These are phyloP conservation scores for Irpex sp. DNA, from an alignment of 1,284 basidiomycete genomes.

Conservation along the genomic window DNA sequence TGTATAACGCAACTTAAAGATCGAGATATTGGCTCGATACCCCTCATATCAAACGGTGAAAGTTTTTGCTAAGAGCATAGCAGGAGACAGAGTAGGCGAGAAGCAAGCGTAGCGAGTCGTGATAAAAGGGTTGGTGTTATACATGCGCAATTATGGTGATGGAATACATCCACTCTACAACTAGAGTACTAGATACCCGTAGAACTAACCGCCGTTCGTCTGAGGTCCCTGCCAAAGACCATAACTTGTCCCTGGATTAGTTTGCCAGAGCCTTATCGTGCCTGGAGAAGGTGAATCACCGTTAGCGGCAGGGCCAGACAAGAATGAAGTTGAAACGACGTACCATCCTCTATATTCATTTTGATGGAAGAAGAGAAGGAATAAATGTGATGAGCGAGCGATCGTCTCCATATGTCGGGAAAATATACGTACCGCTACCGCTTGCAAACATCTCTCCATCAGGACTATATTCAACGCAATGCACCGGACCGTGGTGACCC, in stretches of 20 bases:
- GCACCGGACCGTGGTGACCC: slow-evolving; percentile 96
- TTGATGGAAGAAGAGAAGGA: slow-evolving; percentile 9
- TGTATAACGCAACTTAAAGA: too few relatives aligned
- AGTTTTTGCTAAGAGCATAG: too few relatives aligned
- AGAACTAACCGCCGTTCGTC: slow-evolving; percentile 41
- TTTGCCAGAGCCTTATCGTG: slow-evolving; percentile 96
- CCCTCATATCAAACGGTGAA: too few relatives aligned
- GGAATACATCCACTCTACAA: slow-evolving; percentile 1
- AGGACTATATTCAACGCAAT: slow-evolving; percentile 90
- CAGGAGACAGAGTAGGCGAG: neutral
- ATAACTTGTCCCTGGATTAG: slow-evolving; percentile 87
- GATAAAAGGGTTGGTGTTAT: neutral
- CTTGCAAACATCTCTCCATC: slow-evolving; percentile 99
- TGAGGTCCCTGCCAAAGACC: slow-evolving; percentile 82
- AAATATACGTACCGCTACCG: slow-evolving; percentile 73
- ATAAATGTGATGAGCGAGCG: slow-evolving; percentile 11
- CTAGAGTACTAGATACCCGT: slow-evolving; percentile 13
- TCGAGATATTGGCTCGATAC: too few relatives aligned
- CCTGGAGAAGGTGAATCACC: slow-evolving; percentile 35
- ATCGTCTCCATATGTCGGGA: neutral
- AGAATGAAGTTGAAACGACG: slow-evolving; percentile 20
- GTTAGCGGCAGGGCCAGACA: neutral
- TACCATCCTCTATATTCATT: slow-evolving; percentile 59
- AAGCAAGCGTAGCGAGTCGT: neutral
- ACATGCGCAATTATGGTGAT: slow-evolving; percentile 7